phyloP scores from a whole-genome alignment of 257 asterid species.

The Linderniella brevidens region DNA sequence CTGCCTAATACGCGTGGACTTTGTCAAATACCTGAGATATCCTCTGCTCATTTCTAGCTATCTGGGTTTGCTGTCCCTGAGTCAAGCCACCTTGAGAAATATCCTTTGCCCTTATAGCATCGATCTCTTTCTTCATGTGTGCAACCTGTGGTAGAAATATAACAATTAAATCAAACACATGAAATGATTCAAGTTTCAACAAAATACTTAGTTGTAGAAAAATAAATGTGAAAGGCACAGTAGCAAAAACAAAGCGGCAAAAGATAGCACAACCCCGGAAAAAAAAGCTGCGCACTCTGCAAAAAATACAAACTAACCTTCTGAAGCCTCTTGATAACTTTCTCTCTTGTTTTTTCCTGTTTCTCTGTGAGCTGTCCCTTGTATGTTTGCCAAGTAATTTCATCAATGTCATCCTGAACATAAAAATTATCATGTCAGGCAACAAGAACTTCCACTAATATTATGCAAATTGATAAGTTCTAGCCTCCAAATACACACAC shows the following conservation, averaged over 20 bases:
- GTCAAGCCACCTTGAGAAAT: conserved; percentile 98
- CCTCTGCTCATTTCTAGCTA: conserved; percentile 98
- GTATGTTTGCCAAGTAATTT: conserved; percentile 92
- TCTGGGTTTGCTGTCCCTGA: conserved; percentile 98
- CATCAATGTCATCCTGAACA: conserved; percentile 69
- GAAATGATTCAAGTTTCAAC: too few relatives aligned
- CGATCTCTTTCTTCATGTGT: conserved; percentile 99
- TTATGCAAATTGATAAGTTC: too few relatives aligned
- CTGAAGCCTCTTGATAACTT: conserved; percentile 82
- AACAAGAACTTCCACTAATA: too few relatives aligned
- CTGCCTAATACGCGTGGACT: too few relatives aligned
- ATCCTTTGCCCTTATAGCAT: conserved; percentile 96
- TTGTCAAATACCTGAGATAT: conserved; percentile 54
- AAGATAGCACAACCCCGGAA: background rate
- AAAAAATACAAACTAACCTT: conserved; percentile 37
- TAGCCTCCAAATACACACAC: too few relatives aligned
- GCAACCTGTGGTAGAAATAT: conserved; percentile 38
- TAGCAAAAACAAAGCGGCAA: background rate
- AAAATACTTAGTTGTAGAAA: too few relatives aligned
- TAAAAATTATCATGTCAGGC: conserved; percentile 2
- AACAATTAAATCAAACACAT: conserved; percentile 4
- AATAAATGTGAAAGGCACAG: too few relatives aligned
- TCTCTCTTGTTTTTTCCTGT: conserved; percentile 92
- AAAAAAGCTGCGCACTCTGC: background rate
- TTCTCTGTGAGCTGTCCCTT: conserved; percentile 93